Percentiles rank a stretch among this genome's conserved stretches.
phyloP scores from a whole-genome alignment of 2,329 filamentous ascomycete genomes.

The Hortaea sp. region DNA sequence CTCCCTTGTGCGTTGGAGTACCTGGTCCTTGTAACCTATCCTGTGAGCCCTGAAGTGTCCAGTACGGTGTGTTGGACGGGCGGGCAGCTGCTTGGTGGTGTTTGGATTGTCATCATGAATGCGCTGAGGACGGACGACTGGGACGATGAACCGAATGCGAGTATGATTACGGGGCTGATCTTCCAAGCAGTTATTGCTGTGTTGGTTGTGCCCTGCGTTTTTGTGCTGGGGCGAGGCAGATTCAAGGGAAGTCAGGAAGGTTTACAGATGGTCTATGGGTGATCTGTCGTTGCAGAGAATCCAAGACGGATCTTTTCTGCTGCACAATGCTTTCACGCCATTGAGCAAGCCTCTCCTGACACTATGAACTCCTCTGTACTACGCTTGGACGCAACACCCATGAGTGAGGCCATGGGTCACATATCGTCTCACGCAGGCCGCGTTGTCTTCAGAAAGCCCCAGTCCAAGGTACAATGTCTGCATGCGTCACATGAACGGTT shows the following conservation, averaged over 20 bases:
- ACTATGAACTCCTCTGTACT: no score
- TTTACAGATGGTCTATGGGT: no score
- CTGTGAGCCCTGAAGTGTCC: constrained; percentile 75
- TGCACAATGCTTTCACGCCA: no score
- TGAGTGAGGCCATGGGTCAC: no score
- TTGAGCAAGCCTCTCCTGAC: no score
- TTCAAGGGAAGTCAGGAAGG: neutral
- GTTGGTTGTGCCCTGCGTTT: constrained; percentile 45
- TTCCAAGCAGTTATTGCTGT: constrained; percentile 67
- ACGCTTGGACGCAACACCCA: no score
- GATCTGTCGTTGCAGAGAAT: no score
- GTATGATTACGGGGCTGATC: constrained; percentile 66
- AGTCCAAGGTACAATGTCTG: no score
- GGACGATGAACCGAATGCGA: constrained; percentile 30
- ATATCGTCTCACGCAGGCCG: no score
- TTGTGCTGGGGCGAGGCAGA: neutral
- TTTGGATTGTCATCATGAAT: constrained; percentile 77
- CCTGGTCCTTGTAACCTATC: constrained; percentile 77
- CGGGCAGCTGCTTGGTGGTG: constrained; percentile 73
- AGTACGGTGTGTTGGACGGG: constrained; percentile 76
- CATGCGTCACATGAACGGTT: no score
- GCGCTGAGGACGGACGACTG: constrained; percentile 50
- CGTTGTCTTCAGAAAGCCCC: no score
- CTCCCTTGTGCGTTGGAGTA: constrained; percentile 81
- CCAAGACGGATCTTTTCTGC: no score